Base-by-base conservation (phyloP, 2,329 filamentous ascomycete genomes). In the Mycosphaerelloides madeirae region DNA sequence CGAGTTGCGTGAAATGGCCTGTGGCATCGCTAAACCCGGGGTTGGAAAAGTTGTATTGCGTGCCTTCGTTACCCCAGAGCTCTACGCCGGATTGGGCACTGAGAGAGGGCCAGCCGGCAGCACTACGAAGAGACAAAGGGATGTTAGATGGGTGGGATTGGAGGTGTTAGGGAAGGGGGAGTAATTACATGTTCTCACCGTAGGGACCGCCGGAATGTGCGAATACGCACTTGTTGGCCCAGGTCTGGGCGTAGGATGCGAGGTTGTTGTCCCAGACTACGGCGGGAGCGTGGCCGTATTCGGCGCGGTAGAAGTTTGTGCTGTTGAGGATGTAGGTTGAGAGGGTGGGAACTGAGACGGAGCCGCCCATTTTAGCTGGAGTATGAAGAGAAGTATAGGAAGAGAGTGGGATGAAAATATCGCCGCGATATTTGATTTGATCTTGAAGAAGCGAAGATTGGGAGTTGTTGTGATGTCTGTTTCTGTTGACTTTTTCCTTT, bases 1-100 rank as follows among this genome's bases (percentile, higher is more conserved):
- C 60, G 40, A 64, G 54, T 48, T 64, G 61, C n/a, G 60, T 64
- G 46, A 57, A 64, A 41, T 64, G 61, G 18, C 61, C 61, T 3
- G 53, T 52, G 3, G 39, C 28, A 34, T 57, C 50, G 14, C 53
- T 51, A 52, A 63, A 63, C 22, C 56, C 48, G 6, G 43, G 47
- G 28, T 58, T 53, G 8, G 28, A 31, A 41, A 57, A 64, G 41
- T 58, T 44, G 52, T 63, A 64, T 3, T 55, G 35, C 18, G 41
- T 44, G 39, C 62, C 57, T 44, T 64, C 62, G 41, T 53, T 44
- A 3, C 49, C 60, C 62, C 62, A 64, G 32, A 53, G 58, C 39
- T 62, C 61, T 38, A 64, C 55, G 6, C 55, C 55, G 13, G 53
- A 49, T 20, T 35, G 14, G 33, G 3, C 15, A 15, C 33, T 35